Evolutionary conservation across 345 rosid genomes (phyloP), one percentile per base, ranked within the genome.

Genomic region (Populus davidiana): DNA sequence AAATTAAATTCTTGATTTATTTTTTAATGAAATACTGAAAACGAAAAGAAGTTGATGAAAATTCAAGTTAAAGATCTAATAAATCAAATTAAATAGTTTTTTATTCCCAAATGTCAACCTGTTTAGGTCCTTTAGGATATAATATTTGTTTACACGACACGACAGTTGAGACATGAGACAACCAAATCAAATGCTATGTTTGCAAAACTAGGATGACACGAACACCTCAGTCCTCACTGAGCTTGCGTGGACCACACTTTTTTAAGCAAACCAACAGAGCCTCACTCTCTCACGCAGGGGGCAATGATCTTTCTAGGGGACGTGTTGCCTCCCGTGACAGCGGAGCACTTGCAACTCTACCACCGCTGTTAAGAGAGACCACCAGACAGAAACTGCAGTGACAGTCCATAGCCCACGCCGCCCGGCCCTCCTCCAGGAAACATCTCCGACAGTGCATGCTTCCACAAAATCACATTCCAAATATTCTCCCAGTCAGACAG

Each of bases 401-500:
- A 76, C 74, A 20, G 5, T 67, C 35, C 67, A 67, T 74, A 27
- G 69, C 77, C 78, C 80, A 49, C 77, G 13, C 62, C 66, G 17
- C 50, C 9, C 43, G 29, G 73, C 72, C 72, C 70, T 83, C 4
- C 64, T 8, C 1, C 2, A 59, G 84, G 88, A 82, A 77, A 82
- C 89, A 78, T 65, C 65, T 74, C 80, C 73, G 33, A 67, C 75
- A 59, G 23, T 65, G 50, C 75, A 47, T 62, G 8, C 49, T 3
- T 33, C 44, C 44, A 35, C 82, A 76, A 56, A 69, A 67, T 73
- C 73, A 75, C 56, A 39, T 77, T 47, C 74, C 81, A 81, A 80
- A 82, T 86, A 82, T 81, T 85, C 87, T 56, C 74, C 75, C 68
- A 54, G 35, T 29, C 39, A 76, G 80, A 70, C 85, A 78, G 69